These are phyloP conservation scores for Cladosporium sp. DNA, from an alignment of 2,329 filamentous ascomycete species.

Conservation along the genomic window DNA sequence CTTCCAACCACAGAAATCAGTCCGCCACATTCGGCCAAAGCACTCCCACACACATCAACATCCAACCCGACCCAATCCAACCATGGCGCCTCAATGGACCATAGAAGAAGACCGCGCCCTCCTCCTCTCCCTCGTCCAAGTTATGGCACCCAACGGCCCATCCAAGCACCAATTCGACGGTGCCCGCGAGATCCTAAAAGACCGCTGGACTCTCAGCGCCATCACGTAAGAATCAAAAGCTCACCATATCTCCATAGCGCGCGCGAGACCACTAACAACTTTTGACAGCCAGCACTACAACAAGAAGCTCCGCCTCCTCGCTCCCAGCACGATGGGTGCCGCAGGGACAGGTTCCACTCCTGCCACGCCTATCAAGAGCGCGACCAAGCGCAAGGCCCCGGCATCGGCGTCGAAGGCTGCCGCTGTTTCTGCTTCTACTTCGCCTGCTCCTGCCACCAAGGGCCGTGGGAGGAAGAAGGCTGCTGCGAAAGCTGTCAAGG, in stretches of 20 bases:
- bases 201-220: constrained; percentile 9
- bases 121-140: constrained; percentile 7
- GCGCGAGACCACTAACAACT: neutral
- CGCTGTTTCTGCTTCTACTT: neutral
- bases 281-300: constrained; percentile 9
- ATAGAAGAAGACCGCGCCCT: constrained; percentile 4
- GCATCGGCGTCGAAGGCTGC: neutral
- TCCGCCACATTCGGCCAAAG: neutral
- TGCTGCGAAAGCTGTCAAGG: neutral
- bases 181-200: neutral
- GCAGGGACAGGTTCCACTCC: neutral
- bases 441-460: neutral
- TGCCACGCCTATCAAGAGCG: neutral
- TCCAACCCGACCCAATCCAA: neutral
- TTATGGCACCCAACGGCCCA: constrained; percentile 5
- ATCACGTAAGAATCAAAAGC: neutral
- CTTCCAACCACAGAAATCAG: neutral
- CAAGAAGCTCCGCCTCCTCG: constrained; percentile 6
- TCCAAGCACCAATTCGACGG: constrained; percentile 6
- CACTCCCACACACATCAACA: neutral
- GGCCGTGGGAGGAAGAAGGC: constrained; percentile 2
- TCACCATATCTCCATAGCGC: neutral
- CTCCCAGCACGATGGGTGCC: neutral
- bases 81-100: constrained; percentile 3
- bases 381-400: constrained; percentile 1